Conservation (phyloP, 202 grass and related monocot genomes). For the Schoenoplectus triqueter region DNA sequence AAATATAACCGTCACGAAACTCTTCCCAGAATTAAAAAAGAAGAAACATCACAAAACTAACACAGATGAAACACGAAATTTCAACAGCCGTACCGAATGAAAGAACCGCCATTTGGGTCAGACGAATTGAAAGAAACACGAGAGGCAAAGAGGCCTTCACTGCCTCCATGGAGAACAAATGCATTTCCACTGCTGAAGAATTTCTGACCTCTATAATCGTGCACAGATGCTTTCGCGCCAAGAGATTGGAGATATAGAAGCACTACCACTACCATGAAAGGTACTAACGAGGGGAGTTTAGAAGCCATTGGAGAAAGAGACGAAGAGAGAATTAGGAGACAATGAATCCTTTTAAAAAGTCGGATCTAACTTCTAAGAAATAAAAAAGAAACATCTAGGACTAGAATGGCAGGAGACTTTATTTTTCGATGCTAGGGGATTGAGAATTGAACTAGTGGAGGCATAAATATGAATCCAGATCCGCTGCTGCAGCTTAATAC, state of each 20-base stretch:
- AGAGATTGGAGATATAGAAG: conserved; percentile 40
- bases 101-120: conserved; percentile 54
- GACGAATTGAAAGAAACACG: conserved; percentile 36
- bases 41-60: not conserved
- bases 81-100: conserved; percentile 61
- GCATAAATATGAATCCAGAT: not conserved
- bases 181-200: conserved; percentile 60
- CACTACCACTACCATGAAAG: conserved; percentile 20
- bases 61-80: not conserved
- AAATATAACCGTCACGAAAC: not conserved
- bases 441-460: conserved; percentile 31
- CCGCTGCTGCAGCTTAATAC: no score
- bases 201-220: conserved; percentile 61
- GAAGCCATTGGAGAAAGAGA: conserved; percentile 45
- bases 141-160: conserved; percentile 79
- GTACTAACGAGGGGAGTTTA: conserved; percentile 10
- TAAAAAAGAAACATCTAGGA: not conserved
- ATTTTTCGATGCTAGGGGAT: conserved; percentile 17
- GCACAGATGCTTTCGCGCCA: conserved; percentile 64
- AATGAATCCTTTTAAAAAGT: conserved; percentile 40
- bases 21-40: not conserved
- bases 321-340: not conserved
- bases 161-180: conserved; percentile 76
- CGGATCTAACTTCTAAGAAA: conserved; percentile 36
- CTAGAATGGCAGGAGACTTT: conserved; percentile 24